Evolutionary conservation across 257 asterid species (phyloP).

Genomic region (Solanum ossicruentum): DNA sequence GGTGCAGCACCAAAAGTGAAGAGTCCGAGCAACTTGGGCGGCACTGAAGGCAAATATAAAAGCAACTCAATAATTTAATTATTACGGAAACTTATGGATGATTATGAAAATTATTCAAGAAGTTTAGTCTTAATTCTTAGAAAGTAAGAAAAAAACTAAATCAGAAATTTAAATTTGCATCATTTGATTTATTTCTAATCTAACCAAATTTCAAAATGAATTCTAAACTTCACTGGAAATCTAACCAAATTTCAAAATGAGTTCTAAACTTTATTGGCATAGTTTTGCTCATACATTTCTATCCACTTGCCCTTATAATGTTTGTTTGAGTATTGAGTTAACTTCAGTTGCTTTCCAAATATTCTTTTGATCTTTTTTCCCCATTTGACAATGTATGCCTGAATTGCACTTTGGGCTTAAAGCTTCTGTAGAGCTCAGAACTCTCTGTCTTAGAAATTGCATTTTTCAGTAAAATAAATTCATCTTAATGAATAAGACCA

Average conservation of each 20-base stretch:
- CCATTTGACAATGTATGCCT: neutral
- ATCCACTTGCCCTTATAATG: neutral
- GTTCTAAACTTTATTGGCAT: neutral
- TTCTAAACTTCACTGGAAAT: neutral
- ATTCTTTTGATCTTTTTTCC: neutral
- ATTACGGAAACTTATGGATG: neutral
- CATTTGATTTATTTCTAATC: neutral
- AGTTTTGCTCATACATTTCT: neutral
- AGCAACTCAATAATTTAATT: neutral
- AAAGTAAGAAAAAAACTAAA: neutral
- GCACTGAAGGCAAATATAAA: neutral
- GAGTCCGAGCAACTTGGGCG: neutral
- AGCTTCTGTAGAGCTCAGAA: neutral
- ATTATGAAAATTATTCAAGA: neutral
- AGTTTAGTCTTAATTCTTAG: neutral
- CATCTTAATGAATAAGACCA: neutral
- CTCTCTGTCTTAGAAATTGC: neutral
- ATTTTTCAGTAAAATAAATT: neutral
- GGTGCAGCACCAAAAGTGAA: no score
- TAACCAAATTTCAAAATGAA: neutral
- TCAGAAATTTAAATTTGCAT: neutral
- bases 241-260: neutral
- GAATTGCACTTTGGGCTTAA: neutral
- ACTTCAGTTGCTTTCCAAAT: neutral
- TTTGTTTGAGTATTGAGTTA: neutral